These are phyloP conservation scores for Durusdinium trenchii DNA, from an alignment of 73 alveolate genomes.

Conservation along the genomic window DNA sequence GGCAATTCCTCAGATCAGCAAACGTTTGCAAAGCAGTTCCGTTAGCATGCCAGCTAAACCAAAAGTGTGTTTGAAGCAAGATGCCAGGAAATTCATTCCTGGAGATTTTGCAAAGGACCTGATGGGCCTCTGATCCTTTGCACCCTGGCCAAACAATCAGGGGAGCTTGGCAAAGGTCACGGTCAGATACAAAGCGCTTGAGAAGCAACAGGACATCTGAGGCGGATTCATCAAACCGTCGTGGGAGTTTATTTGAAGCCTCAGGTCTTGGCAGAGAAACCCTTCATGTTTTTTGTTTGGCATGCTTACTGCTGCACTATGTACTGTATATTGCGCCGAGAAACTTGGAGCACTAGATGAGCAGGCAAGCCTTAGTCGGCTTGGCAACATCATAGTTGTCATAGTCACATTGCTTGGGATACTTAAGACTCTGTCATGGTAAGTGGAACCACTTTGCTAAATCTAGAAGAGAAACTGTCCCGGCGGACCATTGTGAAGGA, in stretches of 20 bases:
- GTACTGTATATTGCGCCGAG: too few species aligned
- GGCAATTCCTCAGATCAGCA: not conserved
- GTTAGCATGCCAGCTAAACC: not conserved
- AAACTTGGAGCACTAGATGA: not conserved
- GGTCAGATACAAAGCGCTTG: slow-evolving; percentile 41
- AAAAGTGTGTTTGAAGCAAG: not conserved
- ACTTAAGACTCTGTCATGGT: too few species aligned
- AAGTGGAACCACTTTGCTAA: too few species aligned
- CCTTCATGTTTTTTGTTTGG: too few species aligned
- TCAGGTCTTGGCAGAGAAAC: too few species aligned
- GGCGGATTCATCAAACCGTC: not conserved
- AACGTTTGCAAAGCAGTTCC: not conserved
- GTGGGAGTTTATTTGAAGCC: not conserved
- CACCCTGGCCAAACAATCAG: slow-evolving; percentile 33
- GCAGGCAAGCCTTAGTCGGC: slow-evolving; percentile 1
- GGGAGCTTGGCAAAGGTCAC: not conserved
- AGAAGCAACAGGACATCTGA: not conserved
- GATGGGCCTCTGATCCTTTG: not conserved
- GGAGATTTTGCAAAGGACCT: not conserved
- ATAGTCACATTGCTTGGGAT: too few species aligned
- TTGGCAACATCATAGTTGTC: too few species aligned
- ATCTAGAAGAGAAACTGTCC: not conserved
- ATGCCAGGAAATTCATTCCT: not conserved
- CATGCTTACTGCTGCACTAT: too few species aligned
- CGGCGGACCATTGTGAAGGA: slow-evolving; percentile 28